Conservation (phyloP, 2,329 filamentous ascomycete genomes). For the Atkinsonella hypoxylon region DNA sequence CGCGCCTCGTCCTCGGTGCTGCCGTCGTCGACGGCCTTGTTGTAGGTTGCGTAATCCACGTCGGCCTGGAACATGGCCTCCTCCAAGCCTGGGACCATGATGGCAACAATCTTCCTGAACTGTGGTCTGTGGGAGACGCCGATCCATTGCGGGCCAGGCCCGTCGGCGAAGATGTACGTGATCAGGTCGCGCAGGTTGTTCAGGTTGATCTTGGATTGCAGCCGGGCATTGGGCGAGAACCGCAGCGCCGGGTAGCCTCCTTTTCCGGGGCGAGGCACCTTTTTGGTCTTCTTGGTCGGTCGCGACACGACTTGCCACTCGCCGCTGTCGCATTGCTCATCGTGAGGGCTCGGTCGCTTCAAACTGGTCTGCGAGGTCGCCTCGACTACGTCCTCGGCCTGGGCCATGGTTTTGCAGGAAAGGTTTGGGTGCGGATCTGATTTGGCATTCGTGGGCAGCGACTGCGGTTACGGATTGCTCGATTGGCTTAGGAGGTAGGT, state of each 20-base stretch:
- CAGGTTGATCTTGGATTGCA: constrained; percentile 51
- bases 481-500: constrained; percentile 3
- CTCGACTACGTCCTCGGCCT: constrained; percentile 7
- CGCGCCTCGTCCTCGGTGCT: constrained; percentile 18
- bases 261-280: constrained; percentile 41
- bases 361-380: constrained; percentile 24
- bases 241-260: constrained; percentile 49
- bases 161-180: constrained; percentile 56
- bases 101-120: constrained; percentile 67
- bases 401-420: constrained; percentile 7
- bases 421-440: neutral
- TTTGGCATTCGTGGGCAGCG: neutral
- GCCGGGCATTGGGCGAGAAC: constrained; percentile 44
- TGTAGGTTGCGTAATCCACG: constrained; percentile 37
- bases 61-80: constrained; percentile 71
- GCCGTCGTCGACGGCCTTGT: constrained; percentile 19
- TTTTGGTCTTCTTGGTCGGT: constrained; percentile 47
- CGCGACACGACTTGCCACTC: constrained; percentile 46
- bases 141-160: constrained; percentile 52
- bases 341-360: constrained; percentile 38
- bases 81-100: constrained; percentile 90
- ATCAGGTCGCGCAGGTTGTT: constrained; percentile 51
- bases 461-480: neutral
- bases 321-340: constrained; percentile 17
- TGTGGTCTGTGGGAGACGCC: constrained; percentile 49